Evolutionary conservation across 805 yeast species (phyloP).

Genomic region (Suhomyces sp.): DNA sequence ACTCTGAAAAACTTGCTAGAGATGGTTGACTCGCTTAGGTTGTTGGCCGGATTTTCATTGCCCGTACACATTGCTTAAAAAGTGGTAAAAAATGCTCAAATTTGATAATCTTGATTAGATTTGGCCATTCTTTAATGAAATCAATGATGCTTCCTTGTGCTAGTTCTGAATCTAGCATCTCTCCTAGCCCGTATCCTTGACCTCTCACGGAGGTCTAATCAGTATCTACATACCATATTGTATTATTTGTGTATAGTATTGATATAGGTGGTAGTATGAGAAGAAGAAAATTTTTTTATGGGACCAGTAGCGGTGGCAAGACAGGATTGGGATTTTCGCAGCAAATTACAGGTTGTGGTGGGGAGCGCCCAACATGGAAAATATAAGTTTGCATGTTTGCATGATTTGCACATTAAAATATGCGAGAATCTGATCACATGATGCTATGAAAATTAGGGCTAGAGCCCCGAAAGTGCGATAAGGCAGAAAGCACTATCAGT

Average conservation of each 20-base stretch:
- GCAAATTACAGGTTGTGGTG: conserved; percentile 2
- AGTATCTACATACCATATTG: conserved; percentile 46
- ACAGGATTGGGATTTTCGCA: neutral
- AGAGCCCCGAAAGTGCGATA: neutral
- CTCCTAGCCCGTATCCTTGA: neutral
- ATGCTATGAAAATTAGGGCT: neutral
- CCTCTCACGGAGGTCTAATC: neutral
- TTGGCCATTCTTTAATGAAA: neutral
- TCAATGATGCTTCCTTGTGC: neutral
- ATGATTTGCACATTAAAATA: neutral
- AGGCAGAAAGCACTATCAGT: neutral
- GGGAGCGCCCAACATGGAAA: neutral
- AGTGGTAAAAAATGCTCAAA: neutral
- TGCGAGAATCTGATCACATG: neutral
- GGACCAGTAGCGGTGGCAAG: conserved; percentile 3
- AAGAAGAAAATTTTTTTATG: conserved; percentile 13
- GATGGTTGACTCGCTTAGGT: neutral
- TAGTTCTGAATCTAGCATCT: neutral
- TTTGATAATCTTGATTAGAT: neutral
- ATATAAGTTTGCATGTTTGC: neutral
- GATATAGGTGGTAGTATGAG: conserved; percentile 4
- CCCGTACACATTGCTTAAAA: neutral
- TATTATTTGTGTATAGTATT: conserved; percentile 16
- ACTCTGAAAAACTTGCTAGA: neutral
- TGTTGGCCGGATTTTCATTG: neutral